These are phyloP conservation scores for Scenedesmus sp. DNA, from an alignment of 163 green algal species.

Conservation along the genomic window DNA sequence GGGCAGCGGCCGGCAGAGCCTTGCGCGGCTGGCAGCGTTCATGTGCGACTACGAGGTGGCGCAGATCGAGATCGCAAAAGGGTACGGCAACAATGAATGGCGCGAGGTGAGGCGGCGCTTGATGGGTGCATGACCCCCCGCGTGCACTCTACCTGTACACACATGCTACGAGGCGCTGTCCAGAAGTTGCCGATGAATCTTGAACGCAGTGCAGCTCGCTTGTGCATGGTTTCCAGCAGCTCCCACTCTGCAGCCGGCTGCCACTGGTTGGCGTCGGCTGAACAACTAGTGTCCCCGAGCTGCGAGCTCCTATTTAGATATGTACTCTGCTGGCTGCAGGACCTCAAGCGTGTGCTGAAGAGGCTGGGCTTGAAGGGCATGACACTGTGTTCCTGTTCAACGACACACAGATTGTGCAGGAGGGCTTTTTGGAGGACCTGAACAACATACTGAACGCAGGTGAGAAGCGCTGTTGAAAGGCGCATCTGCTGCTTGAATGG, in stretches of 20 bases:
- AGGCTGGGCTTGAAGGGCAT: conserved; percentile 80
- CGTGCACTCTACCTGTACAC: background rate
- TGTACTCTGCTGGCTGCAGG: conserved; percentile 21
- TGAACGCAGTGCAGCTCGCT: background rate
- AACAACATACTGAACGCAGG: conserved; percentile 90
- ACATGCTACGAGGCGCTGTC: background rate
- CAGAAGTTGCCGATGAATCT: too few species aligned
- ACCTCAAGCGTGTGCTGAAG: conserved; percentile 85
- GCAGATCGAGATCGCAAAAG: conserved; percentile 89
- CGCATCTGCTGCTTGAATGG: background rate
- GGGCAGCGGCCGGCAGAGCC: conserved; percentile 81
- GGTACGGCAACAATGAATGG: conserved; percentile 85
- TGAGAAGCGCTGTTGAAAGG: background rate
- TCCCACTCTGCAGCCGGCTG: background rate
- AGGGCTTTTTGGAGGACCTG: conserved; percentile 85
- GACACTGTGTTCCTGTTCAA: conserved; percentile 86
- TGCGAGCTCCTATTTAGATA: too few species aligned
- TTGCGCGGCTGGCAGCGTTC: conserved; percentile 84
- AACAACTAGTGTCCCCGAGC: too few species aligned
- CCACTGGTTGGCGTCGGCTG: too few species aligned
- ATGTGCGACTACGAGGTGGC: conserved; percentile 76
- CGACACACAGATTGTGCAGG: conserved; percentile 86
- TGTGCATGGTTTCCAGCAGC: background rate
- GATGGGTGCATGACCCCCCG: background rate
- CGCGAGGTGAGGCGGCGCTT: conserved; percentile 58